phyloP scores from a whole-genome alignment of 192 early-diverging fungal genomes.

The Coemansia sp. region DNA sequence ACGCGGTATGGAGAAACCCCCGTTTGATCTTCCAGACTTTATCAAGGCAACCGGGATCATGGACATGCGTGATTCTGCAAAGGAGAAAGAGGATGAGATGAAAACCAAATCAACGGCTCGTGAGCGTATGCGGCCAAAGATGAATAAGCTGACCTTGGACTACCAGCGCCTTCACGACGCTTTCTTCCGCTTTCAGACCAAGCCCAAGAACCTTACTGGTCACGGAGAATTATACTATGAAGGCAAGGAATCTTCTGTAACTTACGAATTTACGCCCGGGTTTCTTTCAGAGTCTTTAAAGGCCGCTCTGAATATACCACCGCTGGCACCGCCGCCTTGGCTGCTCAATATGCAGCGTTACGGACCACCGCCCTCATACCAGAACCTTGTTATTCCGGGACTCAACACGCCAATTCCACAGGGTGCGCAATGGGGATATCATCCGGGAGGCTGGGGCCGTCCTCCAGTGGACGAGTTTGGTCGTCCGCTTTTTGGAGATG shows the following conservation, averaged over 20 bases:
- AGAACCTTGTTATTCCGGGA: slow-evolving; percentile 86
- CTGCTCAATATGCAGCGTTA: slow-evolving; percentile 98
- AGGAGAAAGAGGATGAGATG: slow-evolving; percentile 82
- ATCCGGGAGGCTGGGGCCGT: slow-evolving; percentile 92
- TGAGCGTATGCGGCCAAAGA: slow-evolving; percentile 87
- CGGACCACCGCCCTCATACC: slow-evolving; percentile 94
- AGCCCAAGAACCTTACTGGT: slow-evolving; percentile 46
- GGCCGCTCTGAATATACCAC: slow-evolving; percentile 86
- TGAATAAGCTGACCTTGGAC: slow-evolving; percentile 95
- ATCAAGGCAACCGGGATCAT: slow-evolving; percentile 97
- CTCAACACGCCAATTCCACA: slow-evolving; percentile 95
- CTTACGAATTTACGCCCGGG: slow-evolving; percentile 84
- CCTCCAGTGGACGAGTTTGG: slow-evolving; percentile 85
- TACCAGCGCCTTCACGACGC: slow-evolving; percentile 98
- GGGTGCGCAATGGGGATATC: slow-evolving; percentile 98
- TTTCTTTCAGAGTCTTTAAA: slow-evolving; percentile 81
- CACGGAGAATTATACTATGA: slow-evolving; percentile 79
- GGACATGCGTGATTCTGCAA: slow-evolving; percentile 88
- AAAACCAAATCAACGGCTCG: slow-evolving; percentile 82
- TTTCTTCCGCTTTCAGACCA: slow-evolving; percentile 94
- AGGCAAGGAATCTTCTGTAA: slow-evolving; percentile 93
- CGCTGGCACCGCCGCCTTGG: slow-evolving; percentile 94
- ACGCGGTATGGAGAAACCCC: slow-evolving; percentile 92
- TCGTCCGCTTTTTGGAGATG: slow-evolving; percentile 93
- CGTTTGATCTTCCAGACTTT: slow-evolving; percentile 95